phyloP scores from a whole-genome alignment of 2,329 filamentous ascomycete species.

The Geosmithia morbida region DNA sequence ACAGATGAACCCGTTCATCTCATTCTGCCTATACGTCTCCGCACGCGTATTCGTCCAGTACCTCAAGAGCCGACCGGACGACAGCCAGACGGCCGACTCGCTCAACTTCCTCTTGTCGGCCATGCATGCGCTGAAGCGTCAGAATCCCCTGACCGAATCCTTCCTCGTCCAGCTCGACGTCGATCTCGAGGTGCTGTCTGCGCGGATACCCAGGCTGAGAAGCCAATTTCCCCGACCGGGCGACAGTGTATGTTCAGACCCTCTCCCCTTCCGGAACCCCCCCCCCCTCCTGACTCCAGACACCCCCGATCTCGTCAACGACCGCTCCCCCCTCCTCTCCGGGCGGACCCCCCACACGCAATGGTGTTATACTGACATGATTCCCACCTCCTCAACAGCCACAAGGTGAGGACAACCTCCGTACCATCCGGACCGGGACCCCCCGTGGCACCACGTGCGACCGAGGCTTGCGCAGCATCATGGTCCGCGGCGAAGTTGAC shows the following conservation, averaged over 20 bases:
- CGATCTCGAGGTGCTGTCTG: slow-evolving; percentile 63
- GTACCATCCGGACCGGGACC: background rate
- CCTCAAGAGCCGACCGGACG: slow-evolving; percentile 82
- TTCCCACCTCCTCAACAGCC: background rate
- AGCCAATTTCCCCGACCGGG: slow-evolving; percentile 37
- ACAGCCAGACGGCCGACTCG: slow-evolving; percentile 63
- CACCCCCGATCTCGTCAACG: no score
- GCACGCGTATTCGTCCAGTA: slow-evolving; percentile 93
- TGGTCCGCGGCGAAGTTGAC: slow-evolving; percentile 28
- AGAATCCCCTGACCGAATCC: slow-evolving; percentile 85
- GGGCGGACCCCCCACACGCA: no score
- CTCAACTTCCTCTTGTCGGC: slow-evolving; percentile 83
- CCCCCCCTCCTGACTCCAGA: background rate
- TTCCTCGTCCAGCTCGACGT: slow-evolving; percentile 90
- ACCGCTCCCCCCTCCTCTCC: no score
- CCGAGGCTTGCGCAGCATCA: slow-evolving; percentile 20
- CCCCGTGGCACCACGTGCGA: slow-evolving; percentile 11
- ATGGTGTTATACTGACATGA: background rate
- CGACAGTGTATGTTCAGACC: slow-evolving; percentile 30
- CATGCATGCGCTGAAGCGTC: slow-evolving; percentile 77
- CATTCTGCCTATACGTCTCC: slow-evolving; percentile 92
- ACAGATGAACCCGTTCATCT: slow-evolving; percentile 93
- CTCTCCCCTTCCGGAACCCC: background rate
- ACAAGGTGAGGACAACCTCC: background rate
- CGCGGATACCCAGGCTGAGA: slow-evolving; percentile 43